Evolutionary conservation across 73 alveolate genomes (phyloP).

Genomic region (Loxodes magnus): DNA sequence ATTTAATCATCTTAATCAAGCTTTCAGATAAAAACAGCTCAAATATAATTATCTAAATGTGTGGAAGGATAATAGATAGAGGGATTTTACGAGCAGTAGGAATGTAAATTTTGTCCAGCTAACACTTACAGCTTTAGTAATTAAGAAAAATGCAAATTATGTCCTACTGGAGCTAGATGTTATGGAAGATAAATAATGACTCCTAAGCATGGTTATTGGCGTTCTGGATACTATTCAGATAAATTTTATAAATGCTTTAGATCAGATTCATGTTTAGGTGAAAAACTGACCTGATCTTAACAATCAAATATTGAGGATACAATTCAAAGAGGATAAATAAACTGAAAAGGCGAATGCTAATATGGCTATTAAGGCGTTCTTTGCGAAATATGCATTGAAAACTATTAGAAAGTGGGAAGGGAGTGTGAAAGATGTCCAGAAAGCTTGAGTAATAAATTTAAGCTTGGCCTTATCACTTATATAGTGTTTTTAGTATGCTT

Average conservation of each 20-base stretch:
- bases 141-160: slow-evolving; percentile 8
- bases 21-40: too few species aligned
- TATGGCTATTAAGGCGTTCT: slow-evolving; percentile 37
- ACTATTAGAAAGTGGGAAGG: slow-evolving; percentile 13
- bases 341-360: slow-evolving; percentile 10
- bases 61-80: too few species aligned
- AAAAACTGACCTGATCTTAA: background rate
- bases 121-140: slow-evolving; percentile 6
- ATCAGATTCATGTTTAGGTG: slow-evolving; percentile 24
- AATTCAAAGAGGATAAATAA: too few species aligned
- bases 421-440: slow-evolving; percentile 36
- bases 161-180: slow-evolving; percentile 29
- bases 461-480: slow-evolving; percentile 11
- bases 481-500: slow-evolving; percentile 5
- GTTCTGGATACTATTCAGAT: slow-evolving; percentile 16
- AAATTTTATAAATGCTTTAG: slow-evolving; percentile 15
- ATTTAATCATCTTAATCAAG: too few species aligned
- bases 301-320: too few species aligned
- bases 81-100: too few species aligned
- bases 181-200: slow-evolving; percentile 15
- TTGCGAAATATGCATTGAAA: slow-evolving; percentile 30
- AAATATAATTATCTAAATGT: too few species aligned
- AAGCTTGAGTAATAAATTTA: background rate
- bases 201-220: slow-evolving; percentile 38
- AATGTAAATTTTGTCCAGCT: slow-evolving; percentile 13